Base-by-base conservation (phyloP, 75 land plant genomes). In the Adiantum capillusveneris region DNA sequence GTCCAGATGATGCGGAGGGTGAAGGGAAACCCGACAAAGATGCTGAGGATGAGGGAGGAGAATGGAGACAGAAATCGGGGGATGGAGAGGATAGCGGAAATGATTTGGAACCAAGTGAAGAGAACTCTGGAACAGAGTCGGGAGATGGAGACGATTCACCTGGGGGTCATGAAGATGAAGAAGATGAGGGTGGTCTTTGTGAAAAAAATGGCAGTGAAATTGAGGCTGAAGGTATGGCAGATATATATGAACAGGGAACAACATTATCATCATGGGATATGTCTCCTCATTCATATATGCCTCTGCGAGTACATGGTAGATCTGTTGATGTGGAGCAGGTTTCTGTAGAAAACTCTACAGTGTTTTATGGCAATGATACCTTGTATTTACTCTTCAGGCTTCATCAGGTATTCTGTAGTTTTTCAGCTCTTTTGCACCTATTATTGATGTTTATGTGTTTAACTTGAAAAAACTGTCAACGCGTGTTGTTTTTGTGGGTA, bases 341-440 rank as follows among this genome's bases (percentile, higher is more conserved):
- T 24, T 66, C 65, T 18, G 65, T 68, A 29, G n/a, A 28, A 21
- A 68, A 67, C 25, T 74, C 75, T 31, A 69, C 65, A 0, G 64
- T 90, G 24, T 90, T 90, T 57, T 90, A 90, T 70, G 96, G 96
- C 29, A 84, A 90, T 74, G 96, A 86, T 44, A 67, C 81, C 2
- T 81, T 79, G 18, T 90, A 90, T 80, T 76, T 90, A 53, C 82
- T 90, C 31, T 86, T 84, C 49, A 83, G 96, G 73, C 85, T 90
- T 56, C 91, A 90, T 62, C 96, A 85, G 74, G 88, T 77, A 14
- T 9, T 41, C 9, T 41, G 43, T 14, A 41, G 14, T 9, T 41
- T 41, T n/a, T n/a, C n/a, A n/a, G n/a, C n/a, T n/a, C n/a, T n/a
- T n/a, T n/a, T n/a, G n/a, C n/a, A n/a, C n/a, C n/a, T n/a, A n/a